Percentiles rank a stretch among this genome's conserved stretches.
Conservation (phyloP, 129 eudicot species). For the Lactuca sativa region DNA sequence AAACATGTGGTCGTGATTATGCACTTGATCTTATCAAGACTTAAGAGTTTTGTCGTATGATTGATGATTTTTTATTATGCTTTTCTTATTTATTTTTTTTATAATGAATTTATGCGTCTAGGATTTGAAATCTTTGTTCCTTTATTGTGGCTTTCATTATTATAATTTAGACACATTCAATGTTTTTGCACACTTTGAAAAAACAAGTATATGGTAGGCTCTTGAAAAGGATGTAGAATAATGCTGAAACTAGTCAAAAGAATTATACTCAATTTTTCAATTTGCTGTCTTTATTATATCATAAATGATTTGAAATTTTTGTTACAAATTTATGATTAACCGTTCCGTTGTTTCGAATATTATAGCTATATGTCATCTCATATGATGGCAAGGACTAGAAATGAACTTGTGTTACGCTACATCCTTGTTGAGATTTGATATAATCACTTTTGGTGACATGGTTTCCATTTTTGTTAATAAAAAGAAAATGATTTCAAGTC, state of each 20-base stretch:
- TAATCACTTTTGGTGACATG: slow-evolving; percentile 15
- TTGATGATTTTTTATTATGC: neutral
- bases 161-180: neutral
- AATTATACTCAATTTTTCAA: neutral
- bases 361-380: neutral
- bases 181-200: neutral
- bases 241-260: neutral
- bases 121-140: slow-evolving; percentile 1
- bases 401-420: neutral
- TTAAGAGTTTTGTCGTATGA: neutral
- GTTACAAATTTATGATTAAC: neutral
- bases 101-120: neutral
- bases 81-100: no score
- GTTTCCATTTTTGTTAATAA: slow-evolving; percentile 11
- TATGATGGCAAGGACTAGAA: neutral
- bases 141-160: slow-evolving; percentile 8
- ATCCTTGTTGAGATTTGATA: neutral
- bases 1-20: neutral
- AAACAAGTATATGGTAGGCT: neutral
- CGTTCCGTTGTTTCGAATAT: neutral
- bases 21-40: neutral
- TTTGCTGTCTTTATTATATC: neutral
- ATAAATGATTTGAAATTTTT: neutral
- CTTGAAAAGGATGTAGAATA: slow-evolving; percentile 3
- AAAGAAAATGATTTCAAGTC: neutral